Evolutionary conservation across 805 yeast genomes (phyloP).

Genomic region (Suhomyces canberraensis): DNA sequence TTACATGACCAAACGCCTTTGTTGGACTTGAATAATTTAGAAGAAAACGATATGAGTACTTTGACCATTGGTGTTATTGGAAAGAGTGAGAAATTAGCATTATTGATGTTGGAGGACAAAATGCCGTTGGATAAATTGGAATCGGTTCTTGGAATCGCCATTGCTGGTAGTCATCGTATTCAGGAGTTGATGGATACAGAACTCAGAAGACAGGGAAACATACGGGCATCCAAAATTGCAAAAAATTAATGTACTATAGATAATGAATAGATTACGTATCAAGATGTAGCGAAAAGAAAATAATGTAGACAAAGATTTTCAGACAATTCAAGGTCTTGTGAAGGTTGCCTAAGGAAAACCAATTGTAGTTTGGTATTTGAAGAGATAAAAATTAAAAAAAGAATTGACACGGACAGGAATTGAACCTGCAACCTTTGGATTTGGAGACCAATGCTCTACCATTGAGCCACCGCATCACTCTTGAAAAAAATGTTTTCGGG

Average conservation of each 20-base stretch:
- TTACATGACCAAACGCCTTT: constrained; percentile 71
- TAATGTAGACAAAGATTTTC: too few species aligned
- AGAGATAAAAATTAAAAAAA: too few species aligned
- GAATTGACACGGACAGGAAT: too few species aligned
- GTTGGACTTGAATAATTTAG: constrained; percentile 77
- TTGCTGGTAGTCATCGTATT: constrained; percentile 81
- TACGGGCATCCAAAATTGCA: constrained; percentile 46
- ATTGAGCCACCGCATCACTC: too few species aligned
- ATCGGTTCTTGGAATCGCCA: constrained; percentile 71
- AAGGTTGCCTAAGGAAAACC: too few species aligned
- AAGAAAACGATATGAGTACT: constrained; percentile 78
- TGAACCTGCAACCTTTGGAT: too few species aligned
- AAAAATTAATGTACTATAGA: constrained; percentile 8
- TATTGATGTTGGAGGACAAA: constrained; percentile 76
- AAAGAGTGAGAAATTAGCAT: constrained; percentile 69
- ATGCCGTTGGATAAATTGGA: constrained; percentile 81
- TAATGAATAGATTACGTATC: too few species aligned
- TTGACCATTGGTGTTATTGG: constrained; percentile 86
- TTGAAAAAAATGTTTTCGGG: too few species aligned
- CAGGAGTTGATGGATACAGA: constrained; percentile 84
- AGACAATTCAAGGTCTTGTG: too few species aligned
- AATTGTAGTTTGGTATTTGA: too few species aligned
- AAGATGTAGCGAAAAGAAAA: too few species aligned
- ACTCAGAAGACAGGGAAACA: constrained; percentile 71
- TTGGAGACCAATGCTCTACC: too few species aligned